Percentiles rank a stretch among this genome's conserved stretches.
These are phyloP conservation scores for Trypanosoma caninum DNA, from an alignment of 208 protist genomes.

Conservation along the genomic window DNA sequence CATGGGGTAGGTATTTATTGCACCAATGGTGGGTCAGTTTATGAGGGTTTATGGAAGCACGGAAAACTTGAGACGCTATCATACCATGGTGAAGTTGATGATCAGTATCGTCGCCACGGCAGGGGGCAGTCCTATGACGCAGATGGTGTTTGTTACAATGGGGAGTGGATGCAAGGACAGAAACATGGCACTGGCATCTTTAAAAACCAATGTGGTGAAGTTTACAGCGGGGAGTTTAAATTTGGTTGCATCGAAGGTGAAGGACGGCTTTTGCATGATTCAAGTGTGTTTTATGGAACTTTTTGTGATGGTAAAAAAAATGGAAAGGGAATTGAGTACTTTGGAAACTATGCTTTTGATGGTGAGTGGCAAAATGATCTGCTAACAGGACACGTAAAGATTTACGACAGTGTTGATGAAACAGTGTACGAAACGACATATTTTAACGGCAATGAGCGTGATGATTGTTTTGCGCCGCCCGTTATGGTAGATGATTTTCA, in stretches of 20 bases:
- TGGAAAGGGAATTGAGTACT: constrained; percentile 63
- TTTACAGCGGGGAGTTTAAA: constrained; percentile 78
- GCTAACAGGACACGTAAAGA: constrained; percentile 45
- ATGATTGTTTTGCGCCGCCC: constrained; percentile 78
- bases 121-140: constrained; percentile 31
- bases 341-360: constrained; percentile 38
- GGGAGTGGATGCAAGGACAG: constrained; percentile 73
- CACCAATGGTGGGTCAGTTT: constrained; percentile 56
- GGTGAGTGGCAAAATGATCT: constrained; percentile 52
- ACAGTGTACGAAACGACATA: constrained; percentile 79
- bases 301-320: constrained; percentile 59
- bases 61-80: constrained; percentile 32
- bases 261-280: constrained; percentile 50
- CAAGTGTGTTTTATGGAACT: constrained; percentile 68
- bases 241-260: constrained; percentile 50
- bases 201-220: constrained; percentile 26
- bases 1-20: constrained; percentile 60
- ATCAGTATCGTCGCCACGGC: constrained; percentile 45
- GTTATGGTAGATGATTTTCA: constrained; percentile 71
- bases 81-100: constrained; percentile 80
- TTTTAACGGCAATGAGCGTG: constrained; percentile 70
- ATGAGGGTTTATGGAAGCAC: constrained; percentile 54
- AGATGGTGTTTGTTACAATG: constrained; percentile 63
- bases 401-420: constrained; percentile 43
- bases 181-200: constrained; percentile 78